Evolutionary conservation across 768 basidiomycete genomes (phyloP).

Genomic region (Fistulinella prunicolor): DNA sequence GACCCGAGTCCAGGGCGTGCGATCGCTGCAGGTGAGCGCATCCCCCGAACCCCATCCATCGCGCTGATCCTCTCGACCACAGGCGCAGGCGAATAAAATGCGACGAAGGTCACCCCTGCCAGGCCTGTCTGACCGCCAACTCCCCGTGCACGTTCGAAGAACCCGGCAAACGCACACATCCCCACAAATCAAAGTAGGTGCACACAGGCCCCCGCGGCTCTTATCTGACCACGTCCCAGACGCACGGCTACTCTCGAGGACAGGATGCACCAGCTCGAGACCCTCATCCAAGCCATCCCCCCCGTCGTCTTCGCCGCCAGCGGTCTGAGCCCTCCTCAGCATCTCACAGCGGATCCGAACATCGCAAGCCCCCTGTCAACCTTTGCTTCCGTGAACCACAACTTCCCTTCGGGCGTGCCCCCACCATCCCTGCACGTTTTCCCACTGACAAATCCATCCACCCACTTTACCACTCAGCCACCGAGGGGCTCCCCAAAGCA

Average conservation of each 20-base stretch:
- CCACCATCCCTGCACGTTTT: conserved; percentile 76
- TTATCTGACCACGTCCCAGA: conserved; percentile 34
- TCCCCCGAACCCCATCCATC: background rate
- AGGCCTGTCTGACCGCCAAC: conserved; percentile 80
- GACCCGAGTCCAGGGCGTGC: conserved; percentile 60
- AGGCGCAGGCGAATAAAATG: conserved; percentile 85
- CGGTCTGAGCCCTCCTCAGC: conserved; percentile 36
- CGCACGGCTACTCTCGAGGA: conserved; percentile 83
- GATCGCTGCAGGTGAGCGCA: conserved; percentile 81
- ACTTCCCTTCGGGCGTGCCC: conserved; percentile 59
- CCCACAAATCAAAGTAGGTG: conserved; percentile 84
- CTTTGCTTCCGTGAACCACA: conserved; percentile 39
- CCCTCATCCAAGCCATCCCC: conserved; percentile 80
- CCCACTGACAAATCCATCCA: conserved; percentile 78
- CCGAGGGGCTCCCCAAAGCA: conserved; percentile 43
- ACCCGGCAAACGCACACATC: conserved; percentile 80
- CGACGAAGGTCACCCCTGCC: conserved; percentile 86
- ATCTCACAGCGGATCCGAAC: conserved; percentile 34
- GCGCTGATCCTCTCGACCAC: background rate
- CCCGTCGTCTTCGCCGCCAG: conserved; percentile 73
- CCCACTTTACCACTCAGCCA: conserved; percentile 59
- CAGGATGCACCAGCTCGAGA: conserved; percentile 85
- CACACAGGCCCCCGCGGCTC: background rate
- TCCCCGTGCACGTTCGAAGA: conserved; percentile 86
- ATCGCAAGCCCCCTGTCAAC: conserved; percentile 34